Conservation (phyloP, 495 filamentous ascomycete genomes). For the Hypomontagnella monticulosa region DNA sequence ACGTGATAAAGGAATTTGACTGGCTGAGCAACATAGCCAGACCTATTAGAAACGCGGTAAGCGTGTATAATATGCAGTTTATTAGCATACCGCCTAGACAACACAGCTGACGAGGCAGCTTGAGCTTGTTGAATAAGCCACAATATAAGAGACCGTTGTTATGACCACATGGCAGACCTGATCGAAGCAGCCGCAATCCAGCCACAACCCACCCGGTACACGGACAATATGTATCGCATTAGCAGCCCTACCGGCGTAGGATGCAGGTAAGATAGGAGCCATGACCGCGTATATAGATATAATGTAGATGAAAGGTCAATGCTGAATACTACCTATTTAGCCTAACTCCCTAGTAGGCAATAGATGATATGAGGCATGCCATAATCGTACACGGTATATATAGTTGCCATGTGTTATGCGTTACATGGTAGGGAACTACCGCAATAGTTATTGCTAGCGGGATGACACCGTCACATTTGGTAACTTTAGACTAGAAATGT, state of each 20-base stretch:
- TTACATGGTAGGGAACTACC: conserved; percentile 43
- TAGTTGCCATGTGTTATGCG: conserved; percentile 42
- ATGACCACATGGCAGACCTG: conserved; percentile 42
- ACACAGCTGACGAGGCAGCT: conserved; percentile 11
- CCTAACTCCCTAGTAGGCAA: neutral
- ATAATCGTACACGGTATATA: conserved; percentile 17
- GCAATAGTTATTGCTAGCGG: conserved; percentile 38
- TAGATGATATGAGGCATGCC: conserved; percentile 16
- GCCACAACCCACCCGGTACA: conserved; percentile 34
- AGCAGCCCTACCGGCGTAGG: conserved; percentile 27
- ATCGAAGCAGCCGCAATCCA: conserved; percentile 38
- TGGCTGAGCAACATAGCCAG: conserved; percentile 28
- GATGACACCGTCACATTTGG: conserved; percentile 43
- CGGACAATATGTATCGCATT: conserved; percentile 26
- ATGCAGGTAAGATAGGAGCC: conserved; percentile 19
- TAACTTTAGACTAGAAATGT: conserved; percentile 33
- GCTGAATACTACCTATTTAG: conserved; percentile 25
- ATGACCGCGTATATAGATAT: neutral
- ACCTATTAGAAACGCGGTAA: conserved; percentile 38
- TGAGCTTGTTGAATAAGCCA: conserved; percentile 33
- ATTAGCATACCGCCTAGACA: conserved; percentile 34
- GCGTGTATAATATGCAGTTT: conserved; percentile 38
- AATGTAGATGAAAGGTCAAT: conserved; percentile 13
- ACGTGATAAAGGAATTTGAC: conserved; percentile 28
- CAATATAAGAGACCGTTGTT: conserved; percentile 45